A percentile compares a stretch with the other conserved stretches of the same genome.
These are phyloP conservation scores for Neurospora sp. DNA, from an alignment of 495 filamentous ascomycete species.

Conservation along the genomic window DNA sequence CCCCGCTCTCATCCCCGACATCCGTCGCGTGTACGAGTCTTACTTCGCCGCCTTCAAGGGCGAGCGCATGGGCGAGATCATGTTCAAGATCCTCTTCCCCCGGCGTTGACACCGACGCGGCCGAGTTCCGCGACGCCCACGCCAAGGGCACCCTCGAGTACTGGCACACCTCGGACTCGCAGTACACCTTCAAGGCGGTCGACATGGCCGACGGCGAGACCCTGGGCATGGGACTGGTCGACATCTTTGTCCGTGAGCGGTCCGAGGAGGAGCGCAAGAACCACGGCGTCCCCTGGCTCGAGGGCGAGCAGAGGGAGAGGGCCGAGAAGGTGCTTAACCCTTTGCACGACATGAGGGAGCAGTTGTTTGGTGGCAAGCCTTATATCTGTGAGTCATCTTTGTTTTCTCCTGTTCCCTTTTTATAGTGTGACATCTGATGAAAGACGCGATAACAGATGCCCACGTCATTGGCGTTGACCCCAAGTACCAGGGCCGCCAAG, in stretches of 20 bases:
- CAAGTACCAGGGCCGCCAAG: conserved; percentile 28
- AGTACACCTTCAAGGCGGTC: conserved; percentile 29
- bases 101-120: conserved; percentile 7
- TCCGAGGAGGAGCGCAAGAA: conserved; percentile 19
- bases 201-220: conserved; percentile 25
- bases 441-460: conserved; percentile 7
- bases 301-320: conserved; percentile 15
- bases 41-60: conserved; percentile 29
- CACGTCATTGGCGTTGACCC: conserved; percentile 24
- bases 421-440: not conserved
- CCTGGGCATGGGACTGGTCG: conserved; percentile 23
- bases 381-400: conserved; percentile 18
- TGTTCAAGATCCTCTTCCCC: conserved; percentile 27
- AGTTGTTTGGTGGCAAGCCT: conserved; percentile 15
- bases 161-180: conserved; percentile 18
- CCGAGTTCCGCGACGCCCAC: conserved; percentile 22
- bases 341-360: conserved; percentile 19
- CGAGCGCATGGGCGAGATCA: conserved; percentile 19
- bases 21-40: conserved; percentile 23
- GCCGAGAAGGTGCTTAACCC: conserved; percentile 22
- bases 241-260: conserved; percentile 13
- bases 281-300: conserved; percentile 22
- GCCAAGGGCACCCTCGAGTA: conserved; percentile 20
- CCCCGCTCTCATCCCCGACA: conserved; percentile 28
- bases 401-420: not conserved